These are phyloP conservation scores for Backusella morwellensis DNA, from an alignment of 192 early-diverging fungal genomes.

Conservation along the genomic window DNA sequence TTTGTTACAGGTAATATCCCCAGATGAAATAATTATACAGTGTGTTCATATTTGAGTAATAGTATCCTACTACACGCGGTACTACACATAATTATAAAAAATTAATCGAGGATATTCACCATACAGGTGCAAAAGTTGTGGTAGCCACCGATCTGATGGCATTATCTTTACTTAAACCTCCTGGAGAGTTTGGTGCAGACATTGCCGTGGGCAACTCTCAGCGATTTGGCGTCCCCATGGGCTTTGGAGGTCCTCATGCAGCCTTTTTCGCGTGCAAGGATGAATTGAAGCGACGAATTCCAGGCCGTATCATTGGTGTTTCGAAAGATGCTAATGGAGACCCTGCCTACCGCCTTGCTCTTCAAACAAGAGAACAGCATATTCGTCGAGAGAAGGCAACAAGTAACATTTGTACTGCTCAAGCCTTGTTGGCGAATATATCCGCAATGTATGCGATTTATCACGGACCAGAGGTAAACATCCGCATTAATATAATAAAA, in stretches of 20 bases:
- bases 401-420: constrained; percentile 98
- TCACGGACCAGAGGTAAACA: constrained; percentile 83
- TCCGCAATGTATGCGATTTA: constrained; percentile 99
- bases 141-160: constrained; percentile 94
- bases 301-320: constrained; percentile 94
- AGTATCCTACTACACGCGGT: constrained; percentile 95
- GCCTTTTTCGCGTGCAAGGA: constrained; percentile 97
- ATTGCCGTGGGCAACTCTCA: constrained; percentile 98
- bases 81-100: constrained; percentile 78
- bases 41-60: not conserved
- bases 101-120: constrained; percentile 77
- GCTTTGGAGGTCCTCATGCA: constrained; percentile 98
- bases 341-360: constrained; percentile 87
- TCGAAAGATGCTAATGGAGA: constrained; percentile 90
- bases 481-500: not conserved
- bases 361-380: constrained; percentile 99
- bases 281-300: constrained; percentile 91
- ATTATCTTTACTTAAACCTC: constrained; percentile 87
- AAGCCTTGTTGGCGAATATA: constrained; percentile 99
- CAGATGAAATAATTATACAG: no score
- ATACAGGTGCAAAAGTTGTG: constrained; percentile 79
- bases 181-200: constrained; percentile 96
- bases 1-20: constrained; percentile 69
- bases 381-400: constrained; percentile 99
- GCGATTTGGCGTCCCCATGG: constrained; percentile 97